Conservation (phyloP, 768 basidiomycete species). For the Serendipita sp. region DNA sequence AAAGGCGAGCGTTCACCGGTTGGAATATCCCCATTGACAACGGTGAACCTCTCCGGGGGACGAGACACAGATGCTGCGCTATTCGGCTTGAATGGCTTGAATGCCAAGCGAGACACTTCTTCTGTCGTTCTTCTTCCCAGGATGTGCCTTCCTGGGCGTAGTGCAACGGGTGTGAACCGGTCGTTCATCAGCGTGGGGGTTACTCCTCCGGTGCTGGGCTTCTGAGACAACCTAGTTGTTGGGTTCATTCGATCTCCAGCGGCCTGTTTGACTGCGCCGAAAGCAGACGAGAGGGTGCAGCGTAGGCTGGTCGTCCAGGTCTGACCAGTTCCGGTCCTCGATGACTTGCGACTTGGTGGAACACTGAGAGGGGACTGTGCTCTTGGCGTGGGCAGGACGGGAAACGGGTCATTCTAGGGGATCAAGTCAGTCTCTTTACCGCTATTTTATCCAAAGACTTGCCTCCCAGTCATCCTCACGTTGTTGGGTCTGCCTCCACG, state of each 20-base stretch:
- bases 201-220: too few species aligned
- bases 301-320: neutral
- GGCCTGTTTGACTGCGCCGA: neutral
- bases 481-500: slow-evolving; percentile 16
- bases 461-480: too few species aligned
- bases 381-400: neutral
- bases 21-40: too few species aligned
- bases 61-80: too few species aligned
- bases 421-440: neutral
- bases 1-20: too few species aligned
- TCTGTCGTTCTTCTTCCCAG: neutral
- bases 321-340: neutral
- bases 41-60: too few species aligned
- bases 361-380: neutral
- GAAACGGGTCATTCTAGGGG: neutral
- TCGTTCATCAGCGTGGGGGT: neutral
- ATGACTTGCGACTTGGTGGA: neutral
- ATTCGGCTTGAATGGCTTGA: too few species aligned
- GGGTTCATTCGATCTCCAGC: neutral
- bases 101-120: neutral
- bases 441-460: neutral
- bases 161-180: neutral
- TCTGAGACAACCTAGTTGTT: too few species aligned
- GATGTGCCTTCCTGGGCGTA: neutral
- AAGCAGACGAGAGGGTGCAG: neutral